Evolutionary conservation across 371 early-diverging fungal species (phyloP).

Genomic region (Mortierella sp.): DNA sequence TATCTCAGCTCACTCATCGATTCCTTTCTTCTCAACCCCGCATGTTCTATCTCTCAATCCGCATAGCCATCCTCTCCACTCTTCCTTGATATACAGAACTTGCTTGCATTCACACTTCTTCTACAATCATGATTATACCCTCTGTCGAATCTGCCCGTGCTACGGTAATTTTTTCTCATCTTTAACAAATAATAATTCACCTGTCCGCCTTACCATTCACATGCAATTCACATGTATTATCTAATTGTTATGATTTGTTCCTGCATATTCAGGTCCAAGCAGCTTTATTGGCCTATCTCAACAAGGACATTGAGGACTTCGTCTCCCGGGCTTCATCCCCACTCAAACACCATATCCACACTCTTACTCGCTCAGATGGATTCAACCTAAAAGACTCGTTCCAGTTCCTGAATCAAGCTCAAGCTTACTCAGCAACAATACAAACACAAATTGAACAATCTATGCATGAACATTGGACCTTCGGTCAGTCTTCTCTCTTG

Average conservation of each 20-base stretch:
- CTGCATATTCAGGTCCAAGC: slow-evolving; percentile 8
- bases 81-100: too few relatives aligned
- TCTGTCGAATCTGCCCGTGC: slow-evolving; percentile 18
- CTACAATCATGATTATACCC: background rate
- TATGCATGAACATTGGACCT: slow-evolving; percentile 8
- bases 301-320: slow-evolving; percentile 18
- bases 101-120: too few relatives aligned
- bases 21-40: background rate
- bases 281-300: slow-evolving; percentile 13
- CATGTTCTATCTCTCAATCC: background rate
- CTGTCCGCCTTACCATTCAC: background rate
- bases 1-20: background rate
- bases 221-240: slow-evolving; percentile 12
- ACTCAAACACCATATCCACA: slow-evolving; percentile 24
- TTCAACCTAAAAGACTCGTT: slow-evolving; percentile 20
- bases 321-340: slow-evolving; percentile 14
- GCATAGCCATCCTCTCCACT: too few relatives aligned
- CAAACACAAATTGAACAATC: background rate
- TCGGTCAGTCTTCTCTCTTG: background rate
- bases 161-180: slow-evolving; percentile 22
- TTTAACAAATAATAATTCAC: too few relatives aligned
- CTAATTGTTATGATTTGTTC: background rate
- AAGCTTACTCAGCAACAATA: background rate
- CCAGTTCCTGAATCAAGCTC: slow-evolving; percentile 5
- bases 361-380: background rate